These are phyloP conservation scores for Jamesozyma gamospora DNA, from an alignment of 805 yeast species.

Conservation along the genomic window DNA sequence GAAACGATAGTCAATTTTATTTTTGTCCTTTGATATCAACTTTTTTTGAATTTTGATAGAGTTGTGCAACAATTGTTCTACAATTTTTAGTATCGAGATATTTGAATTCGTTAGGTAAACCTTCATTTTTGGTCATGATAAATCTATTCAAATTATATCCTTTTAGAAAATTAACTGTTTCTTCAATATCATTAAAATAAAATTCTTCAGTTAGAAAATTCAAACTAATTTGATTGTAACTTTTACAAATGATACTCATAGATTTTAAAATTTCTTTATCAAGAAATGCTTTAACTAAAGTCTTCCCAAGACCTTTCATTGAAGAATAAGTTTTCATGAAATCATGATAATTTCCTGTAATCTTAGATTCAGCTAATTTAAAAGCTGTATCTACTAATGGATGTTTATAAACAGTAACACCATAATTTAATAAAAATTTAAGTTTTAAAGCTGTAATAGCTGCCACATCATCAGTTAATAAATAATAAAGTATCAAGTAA, in stretches of 20 bases:
- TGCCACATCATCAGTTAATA: slow-evolving; percentile 55
- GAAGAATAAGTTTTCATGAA: slow-evolving; percentile 38
- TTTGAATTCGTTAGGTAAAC: slow-evolving; percentile 22
- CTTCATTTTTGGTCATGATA: slow-evolving; percentile 23
- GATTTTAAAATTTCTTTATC: slow-evolving; percentile 49
- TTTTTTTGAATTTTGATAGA: slow-evolving; percentile 36
- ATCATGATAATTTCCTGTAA: slow-evolving; percentile 40
- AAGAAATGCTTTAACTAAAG: slow-evolving; percentile 44
- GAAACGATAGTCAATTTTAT: slow-evolving; percentile 1
- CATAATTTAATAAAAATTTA: slow-evolving; percentile 12
- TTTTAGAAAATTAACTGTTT: slow-evolving; percentile 35
- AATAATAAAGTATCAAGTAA: slow-evolving; percentile 63
- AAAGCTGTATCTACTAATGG: slow-evolving; percentile 22
- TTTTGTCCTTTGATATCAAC: slow-evolving; percentile 87
- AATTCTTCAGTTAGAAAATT: slow-evolving; percentile 33
- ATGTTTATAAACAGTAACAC: slow-evolving; percentile 10
- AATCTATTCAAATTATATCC: slow-evolving; percentile 31
- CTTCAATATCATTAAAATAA: slow-evolving; percentile 32
- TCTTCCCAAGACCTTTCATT: slow-evolving; percentile 35
- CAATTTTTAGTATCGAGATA: slow-evolving; percentile 30
- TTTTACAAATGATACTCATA: slow-evolving; percentile 43
- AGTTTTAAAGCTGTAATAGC: slow-evolving; percentile 19
- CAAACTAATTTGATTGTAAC: slow-evolving; percentile 41
- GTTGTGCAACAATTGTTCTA: slow-evolving; percentile 29
- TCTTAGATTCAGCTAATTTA: slow-evolving; percentile 24